These are phyloP conservation scores for Diutina scorzettiae DNA, from an alignment of 1,139 yeast species.

Conservation along the genomic window DNA sequence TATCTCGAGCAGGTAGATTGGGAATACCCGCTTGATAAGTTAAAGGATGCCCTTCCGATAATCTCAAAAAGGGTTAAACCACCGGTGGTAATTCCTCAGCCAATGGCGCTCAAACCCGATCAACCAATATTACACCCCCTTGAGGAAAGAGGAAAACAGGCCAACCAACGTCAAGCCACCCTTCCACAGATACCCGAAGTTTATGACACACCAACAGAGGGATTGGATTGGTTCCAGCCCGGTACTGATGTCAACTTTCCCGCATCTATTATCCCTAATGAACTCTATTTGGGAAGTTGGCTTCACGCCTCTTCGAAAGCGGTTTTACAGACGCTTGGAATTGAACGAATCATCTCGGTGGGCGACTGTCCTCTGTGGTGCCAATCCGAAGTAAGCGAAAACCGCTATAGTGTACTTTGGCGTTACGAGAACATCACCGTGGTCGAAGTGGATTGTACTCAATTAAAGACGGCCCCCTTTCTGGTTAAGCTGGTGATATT, in stretches of 20 bases:
- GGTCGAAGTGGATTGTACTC: conserved; percentile 9
- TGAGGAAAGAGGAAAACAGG: neutral
- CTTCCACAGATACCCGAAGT: neutral
- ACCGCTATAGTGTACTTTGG: conserved; percentile 12
- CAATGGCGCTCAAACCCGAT: neutral
- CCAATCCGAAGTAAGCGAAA: conserved; percentile 19
- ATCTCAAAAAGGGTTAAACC: neutral
- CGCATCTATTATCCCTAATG: conserved; percentile 17
- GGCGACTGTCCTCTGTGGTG: conserved; percentile 12
- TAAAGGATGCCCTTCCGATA: neutral
- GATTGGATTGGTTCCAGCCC: conserved; percentile 25
- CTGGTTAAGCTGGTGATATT: conserved; percentile 17
- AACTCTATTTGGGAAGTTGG: conserved; percentile 19
- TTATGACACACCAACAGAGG: no score
- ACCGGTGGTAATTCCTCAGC: no score
- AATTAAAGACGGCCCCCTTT: conserved; percentile 11
- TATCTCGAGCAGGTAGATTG: conserved; percentile 15
- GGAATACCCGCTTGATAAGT: neutral
- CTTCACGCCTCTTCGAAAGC: conserved; percentile 2
- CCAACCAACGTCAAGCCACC: neutral
- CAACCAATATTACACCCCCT: neutral
- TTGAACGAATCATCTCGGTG: neutral
- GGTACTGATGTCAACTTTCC: conserved; percentile 28
- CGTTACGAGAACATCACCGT: conserved; percentile 19
- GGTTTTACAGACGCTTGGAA: neutral